Percentiles rank a stretch among this genome's conserved stretches.
Conservation (phyloP, 1,284 basidiomycete species). For the Pterula multifida region DNA sequence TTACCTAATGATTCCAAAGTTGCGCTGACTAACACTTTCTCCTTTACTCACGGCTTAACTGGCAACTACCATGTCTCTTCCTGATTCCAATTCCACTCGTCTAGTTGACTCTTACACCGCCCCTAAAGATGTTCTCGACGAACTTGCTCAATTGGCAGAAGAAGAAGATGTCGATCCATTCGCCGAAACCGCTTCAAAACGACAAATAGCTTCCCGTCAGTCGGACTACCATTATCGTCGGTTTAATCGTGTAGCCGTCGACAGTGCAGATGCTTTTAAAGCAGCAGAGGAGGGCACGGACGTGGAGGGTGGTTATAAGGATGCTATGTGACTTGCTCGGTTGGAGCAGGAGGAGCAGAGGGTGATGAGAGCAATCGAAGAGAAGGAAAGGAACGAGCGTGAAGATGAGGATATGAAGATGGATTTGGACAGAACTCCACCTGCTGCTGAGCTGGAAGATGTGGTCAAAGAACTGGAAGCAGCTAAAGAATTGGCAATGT, state of each 20-base stretch:
- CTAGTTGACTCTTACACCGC: slow-evolving; percentile 82
- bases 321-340: slow-evolving; percentile 87
- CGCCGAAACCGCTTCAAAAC: slow-evolving; percentile 81
- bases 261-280: slow-evolving; percentile 72
- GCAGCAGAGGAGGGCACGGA: slow-evolving; percentile 48
- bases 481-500: slow-evolving; percentile 33
- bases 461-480: slow-evolving; percentile 56
- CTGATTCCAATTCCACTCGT: not conserved
- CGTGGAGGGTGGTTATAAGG: slow-evolving; percentile 85
- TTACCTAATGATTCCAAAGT: too few species aligned
- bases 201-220: slow-evolving; percentile 90
- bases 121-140: slow-evolving; percentile 89
- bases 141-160: slow-evolving; percentile 87
- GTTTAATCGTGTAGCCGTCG: slow-evolving; percentile 72
- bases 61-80: not conserved
- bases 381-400: slow-evolving; percentile 71
- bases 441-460: slow-evolving; percentile 60
- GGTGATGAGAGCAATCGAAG: slow-evolving; percentile 78
- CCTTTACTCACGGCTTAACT: not conserved
- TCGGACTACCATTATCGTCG: slow-evolving; percentile 93
- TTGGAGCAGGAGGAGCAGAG: slow-evolving; percentile 90
- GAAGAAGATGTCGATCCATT: slow-evolving; percentile 91
- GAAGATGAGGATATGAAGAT: slow-evolving; percentile 75
- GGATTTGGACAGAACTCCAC: slow-evolving; percentile 83
- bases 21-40: not conserved